phyloP scores from a whole-genome alignment of 768 basidiomycete species.

The Lactarius psammicola region DNA sequence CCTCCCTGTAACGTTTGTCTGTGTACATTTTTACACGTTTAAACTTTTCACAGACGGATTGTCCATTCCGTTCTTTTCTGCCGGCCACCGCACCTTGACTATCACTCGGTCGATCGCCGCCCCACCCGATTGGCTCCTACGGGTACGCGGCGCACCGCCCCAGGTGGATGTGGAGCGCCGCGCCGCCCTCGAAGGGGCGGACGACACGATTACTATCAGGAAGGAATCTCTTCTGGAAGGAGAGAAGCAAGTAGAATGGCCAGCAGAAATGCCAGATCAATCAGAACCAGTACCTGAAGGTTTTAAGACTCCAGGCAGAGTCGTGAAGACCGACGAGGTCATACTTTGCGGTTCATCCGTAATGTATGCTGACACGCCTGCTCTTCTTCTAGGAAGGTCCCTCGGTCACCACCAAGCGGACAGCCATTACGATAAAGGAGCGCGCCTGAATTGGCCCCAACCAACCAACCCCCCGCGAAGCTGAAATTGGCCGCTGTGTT shows the following conservation, averaged over 20 bases:
- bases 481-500: neutral
- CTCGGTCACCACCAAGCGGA: neutral
- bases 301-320: neutral
- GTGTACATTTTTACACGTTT: neutral
- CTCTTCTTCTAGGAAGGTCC: neutral
- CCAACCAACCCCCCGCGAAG: neutral
- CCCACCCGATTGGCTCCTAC: conserved; percentile 26
- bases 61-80: conserved; percentile 53
- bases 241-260: neutral
- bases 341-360: neutral
- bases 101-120: conserved; percentile 13
- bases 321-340: neutral
- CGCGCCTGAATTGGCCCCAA: neutral
- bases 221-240: neutral
- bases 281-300: neutral
- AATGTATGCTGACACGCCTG: neutral
- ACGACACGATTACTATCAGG: neutral
- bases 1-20: neutral
- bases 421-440: neutral
- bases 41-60: conserved; percentile 40
- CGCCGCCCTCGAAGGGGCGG: neutral
- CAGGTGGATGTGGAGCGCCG: conserved; percentile 9
- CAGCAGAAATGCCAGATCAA: neutral
- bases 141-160: conserved; percentile 21
- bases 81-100: conserved; percentile 25